Percentiles rank a stretch among this genome's conserved stretches.
phyloP scores from a whole-genome alignment of 1,284 basidiomycete genomes.

The Earliella scabrosa region DNA sequence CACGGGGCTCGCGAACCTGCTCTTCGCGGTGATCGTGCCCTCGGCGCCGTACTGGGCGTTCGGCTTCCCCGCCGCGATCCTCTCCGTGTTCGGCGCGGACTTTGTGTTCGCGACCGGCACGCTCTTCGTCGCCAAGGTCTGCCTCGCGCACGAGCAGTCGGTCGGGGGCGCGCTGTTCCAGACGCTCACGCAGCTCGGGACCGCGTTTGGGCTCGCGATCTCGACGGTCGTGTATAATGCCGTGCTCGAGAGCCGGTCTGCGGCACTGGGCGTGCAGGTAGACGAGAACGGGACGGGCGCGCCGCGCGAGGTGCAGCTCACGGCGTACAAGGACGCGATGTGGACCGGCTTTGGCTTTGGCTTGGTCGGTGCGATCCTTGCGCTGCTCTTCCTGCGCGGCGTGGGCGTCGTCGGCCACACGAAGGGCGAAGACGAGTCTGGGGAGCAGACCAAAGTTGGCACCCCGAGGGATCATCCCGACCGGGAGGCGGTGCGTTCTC shows the following conservation, averaged over 20 bases:
- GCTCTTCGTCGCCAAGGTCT: constrained; percentile 78
- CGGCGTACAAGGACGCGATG: constrained; percentile 63
- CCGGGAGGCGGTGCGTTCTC: too few species aligned
- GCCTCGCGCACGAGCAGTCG: constrained; percentile 75
- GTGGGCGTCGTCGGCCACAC: constrained; percentile 62
- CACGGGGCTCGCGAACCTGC: constrained; percentile 67
- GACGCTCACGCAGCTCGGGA: constrained; percentile 79
- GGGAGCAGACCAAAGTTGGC: constrained; percentile 1
- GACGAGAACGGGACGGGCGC: constrained; percentile 36
- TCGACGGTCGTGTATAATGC: constrained; percentile 74
- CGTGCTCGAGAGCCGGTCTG: constrained; percentile 42
- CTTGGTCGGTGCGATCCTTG: constrained; percentile 54
- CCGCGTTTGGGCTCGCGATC: constrained; percentile 75
- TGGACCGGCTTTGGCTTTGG: constrained; percentile 69
- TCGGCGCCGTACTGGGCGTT: constrained; percentile 76
- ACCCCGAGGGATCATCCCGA: too few species aligned
- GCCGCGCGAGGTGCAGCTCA: constrained; percentile 45
- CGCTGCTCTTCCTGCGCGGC: constrained; percentile 55
- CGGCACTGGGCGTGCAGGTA: constrained; percentile 35
- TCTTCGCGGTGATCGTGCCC: constrained; percentile 75
- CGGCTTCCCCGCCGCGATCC: constrained; percentile 78
- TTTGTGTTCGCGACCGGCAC: constrained; percentile 79
- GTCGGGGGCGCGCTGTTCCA: constrained; percentile 80
- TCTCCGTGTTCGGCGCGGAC: constrained; percentile 79
- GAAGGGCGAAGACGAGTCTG: constrained; percentile 8